These are phyloP conservation scores for Cyberlindnera americana DNA, from an alignment of 805 yeast genomes.

Conservation along the genomic window DNA sequence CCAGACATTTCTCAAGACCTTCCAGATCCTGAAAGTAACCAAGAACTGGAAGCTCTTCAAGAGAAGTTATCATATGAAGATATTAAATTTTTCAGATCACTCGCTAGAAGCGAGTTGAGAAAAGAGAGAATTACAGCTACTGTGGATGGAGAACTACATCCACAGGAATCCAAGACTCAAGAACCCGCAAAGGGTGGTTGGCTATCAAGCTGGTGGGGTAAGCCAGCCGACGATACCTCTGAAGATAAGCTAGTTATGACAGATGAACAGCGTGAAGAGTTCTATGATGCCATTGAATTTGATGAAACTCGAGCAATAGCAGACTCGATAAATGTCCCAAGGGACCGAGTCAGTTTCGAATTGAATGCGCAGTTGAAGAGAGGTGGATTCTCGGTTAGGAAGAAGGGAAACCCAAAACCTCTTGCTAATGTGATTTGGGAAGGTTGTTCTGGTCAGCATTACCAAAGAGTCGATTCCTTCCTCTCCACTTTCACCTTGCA, in stretches of 20 bases:
- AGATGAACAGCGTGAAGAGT: slow-evolving; percentile 84
- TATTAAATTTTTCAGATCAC: slow-evolving; percentile 76
- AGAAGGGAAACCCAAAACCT: slow-evolving; percentile 33
- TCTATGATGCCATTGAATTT: slow-evolving; percentile 90
- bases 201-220: slow-evolving; percentile 64
- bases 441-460: slow-evolving; percentile 70
- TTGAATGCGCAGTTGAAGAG: slow-evolving; percentile 63
- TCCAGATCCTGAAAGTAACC: slow-evolving; percentile 34
- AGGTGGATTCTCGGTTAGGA: slow-evolving; percentile 69
- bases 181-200: slow-evolving; percentile 43
- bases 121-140: slow-evolving; percentile 42
- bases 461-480: slow-evolving; percentile 77
- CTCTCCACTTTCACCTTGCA: slow-evolving; percentile 68
- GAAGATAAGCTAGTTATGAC: slow-evolving; percentile 52
- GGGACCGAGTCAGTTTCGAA: slow-evolving; percentile 66
- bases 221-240: slow-evolving; percentile 25
- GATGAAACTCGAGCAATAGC: slow-evolving; percentile 56
- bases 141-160: slow-evolving; percentile 12
- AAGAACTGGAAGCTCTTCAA: slow-evolving; percentile 52
- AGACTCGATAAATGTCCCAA: slow-evolving; percentile 62
- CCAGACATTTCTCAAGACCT: slow-evolving; percentile 30
- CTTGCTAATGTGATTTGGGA: slow-evolving; percentile 80
- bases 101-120: slow-evolving; percentile 65
- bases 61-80: slow-evolving; percentile 66
- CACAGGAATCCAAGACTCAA: slow-evolving; percentile 3